Evolutionary conservation across 805 yeast genomes (phyloP).

Genomic region (Candida wancherniae): DNA sequence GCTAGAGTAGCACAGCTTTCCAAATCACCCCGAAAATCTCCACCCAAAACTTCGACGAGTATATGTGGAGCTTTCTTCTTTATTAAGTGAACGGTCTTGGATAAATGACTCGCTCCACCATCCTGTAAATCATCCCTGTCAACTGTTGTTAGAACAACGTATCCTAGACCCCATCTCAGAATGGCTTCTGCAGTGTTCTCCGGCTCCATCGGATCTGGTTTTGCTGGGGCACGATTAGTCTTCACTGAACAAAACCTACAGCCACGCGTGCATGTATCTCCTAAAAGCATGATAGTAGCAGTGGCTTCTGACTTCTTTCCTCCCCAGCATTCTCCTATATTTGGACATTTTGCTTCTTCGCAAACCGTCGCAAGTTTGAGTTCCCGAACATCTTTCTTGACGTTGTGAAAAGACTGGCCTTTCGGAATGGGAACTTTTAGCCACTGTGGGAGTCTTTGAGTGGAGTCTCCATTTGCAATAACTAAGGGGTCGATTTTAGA

Average conservation of each 20-base stretch:
- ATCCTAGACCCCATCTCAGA: slow-evolving; percentile 96
- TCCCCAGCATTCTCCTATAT: slow-evolving; percentile 99
- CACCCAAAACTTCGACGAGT: slow-evolving; percentile 87
- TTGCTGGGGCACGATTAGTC: slow-evolving; percentile 80
- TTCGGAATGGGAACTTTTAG: slow-evolving; percentile 94
- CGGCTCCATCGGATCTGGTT: slow-evolving; percentile 94
- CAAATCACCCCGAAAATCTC: slow-evolving; percentile 92
- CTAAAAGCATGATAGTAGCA: slow-evolving; percentile 95
- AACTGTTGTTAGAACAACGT: slow-evolving; percentile 94
- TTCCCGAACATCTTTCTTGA: slow-evolving; percentile 84
- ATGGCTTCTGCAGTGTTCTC: slow-evolving; percentile 97
- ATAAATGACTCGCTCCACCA: slow-evolving; percentile 90
- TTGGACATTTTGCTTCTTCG: slow-evolving; percentile 99
- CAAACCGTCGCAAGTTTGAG: slow-evolving; percentile 91
- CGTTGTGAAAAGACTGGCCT: slow-evolving; percentile 75
- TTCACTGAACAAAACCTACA: slow-evolving; percentile 97
- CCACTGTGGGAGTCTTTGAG: slow-evolving; percentile 85
- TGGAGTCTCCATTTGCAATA: slow-evolving; percentile 61
- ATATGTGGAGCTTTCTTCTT: slow-evolving; percentile 87
- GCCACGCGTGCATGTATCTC: slow-evolving; percentile 99
- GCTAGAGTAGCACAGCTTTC: slow-evolving; percentile 79
- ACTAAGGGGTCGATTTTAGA: slow-evolving; percentile 70
- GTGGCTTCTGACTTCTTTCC: slow-evolving; percentile 92
- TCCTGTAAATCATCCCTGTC: slow-evolving; percentile 93
- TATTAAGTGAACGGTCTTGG: slow-evolving; percentile 79